Percentiles rank a stretch among this genome's conserved stretches.
Conservation (phyloP, 139 green algal genomes). For the Asterochloris erici region DNA sequence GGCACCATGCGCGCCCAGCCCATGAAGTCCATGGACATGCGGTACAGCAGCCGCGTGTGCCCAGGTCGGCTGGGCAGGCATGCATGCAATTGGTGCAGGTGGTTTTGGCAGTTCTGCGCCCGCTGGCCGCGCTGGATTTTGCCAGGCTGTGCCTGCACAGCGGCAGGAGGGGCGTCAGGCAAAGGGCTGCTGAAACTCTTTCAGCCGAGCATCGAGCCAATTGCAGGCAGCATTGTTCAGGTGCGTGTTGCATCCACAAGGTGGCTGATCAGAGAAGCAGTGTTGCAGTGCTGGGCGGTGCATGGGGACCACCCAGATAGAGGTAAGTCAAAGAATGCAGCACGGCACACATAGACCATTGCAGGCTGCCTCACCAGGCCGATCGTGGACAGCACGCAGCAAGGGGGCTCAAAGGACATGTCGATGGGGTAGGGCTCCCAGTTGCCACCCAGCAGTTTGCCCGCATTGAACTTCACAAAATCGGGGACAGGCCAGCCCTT, state of each 20-base stretch:
- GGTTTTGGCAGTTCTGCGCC: slow-evolving; percentile 74
- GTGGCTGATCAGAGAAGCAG: too few species aligned
- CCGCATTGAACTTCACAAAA: slow-evolving; percentile 64
- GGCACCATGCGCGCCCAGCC: slow-evolving; percentile 82
- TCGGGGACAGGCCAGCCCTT: slow-evolving; percentile 95
- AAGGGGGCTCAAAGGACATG: slow-evolving; percentile 96
- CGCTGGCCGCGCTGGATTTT: slow-evolving; percentile 75
- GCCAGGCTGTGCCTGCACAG: slow-evolving; percentile 80
- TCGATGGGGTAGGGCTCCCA: slow-evolving; percentile 99
- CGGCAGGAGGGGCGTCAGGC: background rate
- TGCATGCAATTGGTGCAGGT: slow-evolving; percentile 97
- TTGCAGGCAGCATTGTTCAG: too few species aligned
- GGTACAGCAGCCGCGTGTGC: slow-evolving; percentile 94
- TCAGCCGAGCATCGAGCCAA: too few species aligned
- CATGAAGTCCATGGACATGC: slow-evolving; percentile 97
- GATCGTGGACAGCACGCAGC: slow-evolving; percentile 85
- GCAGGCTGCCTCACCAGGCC: slow-evolving; percentile 22
- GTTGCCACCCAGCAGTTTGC: slow-evolving; percentile 58
- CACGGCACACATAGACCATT: too few species aligned
- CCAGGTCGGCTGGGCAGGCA: slow-evolving; percentile 85
- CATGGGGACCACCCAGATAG: too few species aligned
- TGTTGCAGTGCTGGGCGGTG: too few species aligned
- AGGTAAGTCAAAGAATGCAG: too few species aligned
- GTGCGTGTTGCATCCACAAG: too few species aligned
- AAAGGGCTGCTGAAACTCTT: background rate